A percentile compares a stretch with the other conserved stretches of the same genome.
Conservation (phyloP, 176 grass and related monocot species). For the Rhipidocladum racemiflorum region DNA sequence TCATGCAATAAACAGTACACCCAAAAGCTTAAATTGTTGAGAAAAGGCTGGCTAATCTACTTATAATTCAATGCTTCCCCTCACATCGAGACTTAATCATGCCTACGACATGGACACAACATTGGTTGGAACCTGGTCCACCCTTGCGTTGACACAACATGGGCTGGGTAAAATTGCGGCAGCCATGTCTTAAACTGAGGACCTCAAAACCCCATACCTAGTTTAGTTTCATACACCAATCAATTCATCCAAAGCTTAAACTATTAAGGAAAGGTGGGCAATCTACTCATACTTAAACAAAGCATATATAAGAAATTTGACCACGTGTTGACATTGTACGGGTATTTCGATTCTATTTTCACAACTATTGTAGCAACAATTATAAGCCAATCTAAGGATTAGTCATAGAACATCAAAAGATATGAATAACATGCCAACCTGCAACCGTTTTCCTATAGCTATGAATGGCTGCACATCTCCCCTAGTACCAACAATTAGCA, state of each 20-base stretch:
- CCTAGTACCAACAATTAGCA: slow-evolving; percentile 81
- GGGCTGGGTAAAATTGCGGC: not conserved
- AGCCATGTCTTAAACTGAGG: not conserved
- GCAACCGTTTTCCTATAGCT: slow-evolving; percentile 79
- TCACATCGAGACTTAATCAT: not conserved
- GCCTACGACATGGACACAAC: not conserved
- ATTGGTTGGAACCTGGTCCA: not conserved
- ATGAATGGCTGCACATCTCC: slow-evolving; percentile 89
- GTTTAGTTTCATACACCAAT: not conserved
- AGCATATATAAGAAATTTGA: not conserved
- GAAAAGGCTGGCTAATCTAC: not conserved
- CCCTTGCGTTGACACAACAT: not conserved
- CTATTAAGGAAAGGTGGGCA: not conserved
- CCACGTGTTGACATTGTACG: not conserved
- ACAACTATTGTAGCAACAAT: not conserved
- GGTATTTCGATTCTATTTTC: not conserved
- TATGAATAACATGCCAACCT: slow-evolving; percentile 42
- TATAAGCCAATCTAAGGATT: not conserved
- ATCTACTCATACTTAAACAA: not conserved
- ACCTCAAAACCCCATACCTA: not conserved
- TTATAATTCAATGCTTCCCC: not conserved
- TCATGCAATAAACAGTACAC: not conserved
- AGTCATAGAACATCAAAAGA: not conserved
- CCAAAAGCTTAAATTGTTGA: not conserved
- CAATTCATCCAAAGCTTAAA: not conserved